Base-by-base conservation (phyloP, 1,139 yeast genomes). In the Zygosaccharomyces pseudobailii region DNA sequence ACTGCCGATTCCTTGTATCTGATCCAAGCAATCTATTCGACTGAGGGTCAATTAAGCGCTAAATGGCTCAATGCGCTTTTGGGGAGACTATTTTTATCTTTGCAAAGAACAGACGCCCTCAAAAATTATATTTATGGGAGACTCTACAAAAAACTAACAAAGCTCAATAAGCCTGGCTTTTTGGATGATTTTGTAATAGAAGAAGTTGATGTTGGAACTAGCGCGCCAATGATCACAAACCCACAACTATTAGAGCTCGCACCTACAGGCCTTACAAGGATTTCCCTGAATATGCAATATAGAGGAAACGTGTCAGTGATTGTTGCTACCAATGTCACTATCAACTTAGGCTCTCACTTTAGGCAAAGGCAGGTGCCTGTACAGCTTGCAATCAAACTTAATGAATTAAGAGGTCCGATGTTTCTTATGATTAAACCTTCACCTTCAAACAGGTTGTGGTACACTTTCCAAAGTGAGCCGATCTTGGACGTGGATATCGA, bases 371-470 rank as follows among this genome's bases (percentile, higher is more conserved):
- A 87, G 56, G 87, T 92, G 35, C 85, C 86, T 44, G 69, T 92
- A 32, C 74, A 85, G 17, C 70, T 92, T 46, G 79, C 87, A n/a
- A 81, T 89, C 0, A 80, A 84, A 0, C 68, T 89, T 38, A 78
- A 78, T 45, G 79, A 75, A 56, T 58, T 92, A 4, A 82, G 84
- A 47, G 98, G 98, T 0, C 85, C 87, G 2, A 55, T 90, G 53
- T 64, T 85, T 0, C 62, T 90, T 25, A 72, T 78, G 45, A 66
- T 90, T 36, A 92, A 92, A 61, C 88, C 95, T 0, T 95, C 96
- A 0, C 97, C 98, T 10, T 82, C 96, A 3, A 83, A 82, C 50
- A 75, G 97, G 57, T 61, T 92, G 1, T 92, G 98, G 98, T 92
- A 88, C 61, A 80, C 88, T 2, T 92, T 89, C 65, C 88, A 83